These are phyloP conservation scores for Eimeria falciformis DNA, from an alignment of 169 alveolate species.

Conservation along the genomic window DNA sequence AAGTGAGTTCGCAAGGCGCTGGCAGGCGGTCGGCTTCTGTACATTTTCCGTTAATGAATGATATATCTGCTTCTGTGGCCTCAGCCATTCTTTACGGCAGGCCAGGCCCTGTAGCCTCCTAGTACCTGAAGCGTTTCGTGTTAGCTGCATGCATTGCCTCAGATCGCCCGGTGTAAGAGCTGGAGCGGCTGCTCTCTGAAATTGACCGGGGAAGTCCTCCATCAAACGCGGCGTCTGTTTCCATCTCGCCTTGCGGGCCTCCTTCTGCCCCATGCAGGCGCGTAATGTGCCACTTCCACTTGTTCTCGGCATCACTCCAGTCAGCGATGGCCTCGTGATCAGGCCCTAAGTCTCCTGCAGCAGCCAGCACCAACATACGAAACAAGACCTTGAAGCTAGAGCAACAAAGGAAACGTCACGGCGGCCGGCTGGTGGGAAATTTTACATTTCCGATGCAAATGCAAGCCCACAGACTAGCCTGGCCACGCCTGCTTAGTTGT, in stretches of 20 bases:
- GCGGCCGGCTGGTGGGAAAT: too few relatives aligned
- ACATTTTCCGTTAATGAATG: too few relatives aligned
- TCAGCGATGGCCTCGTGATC: slow-evolving; percentile 58
- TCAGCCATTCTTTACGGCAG: too few relatives aligned
- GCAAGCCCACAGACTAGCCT: too few relatives aligned
- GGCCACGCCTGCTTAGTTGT: too few relatives aligned
- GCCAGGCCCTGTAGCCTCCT: background rate
- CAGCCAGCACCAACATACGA: too few relatives aligned
- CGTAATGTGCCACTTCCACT: slow-evolving; percentile 53
- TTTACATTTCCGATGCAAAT: too few relatives aligned
- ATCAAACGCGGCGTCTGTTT: slow-evolving; percentile 16
- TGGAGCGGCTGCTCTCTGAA: slow-evolving; percentile 68
- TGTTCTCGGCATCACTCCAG: slow-evolving; percentile 11
- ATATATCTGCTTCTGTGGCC: too few relatives aligned
- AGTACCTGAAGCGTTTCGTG: slow-evolving; percentile 65
- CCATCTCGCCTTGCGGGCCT: slow-evolving; percentile 22
- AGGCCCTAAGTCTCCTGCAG: slow-evolving; percentile 39
- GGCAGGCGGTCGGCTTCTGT: too few relatives aligned
- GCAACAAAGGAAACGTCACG: too few relatives aligned
- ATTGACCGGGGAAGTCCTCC: slow-evolving; percentile 42
- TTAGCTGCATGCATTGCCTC: slow-evolving; percentile 73
- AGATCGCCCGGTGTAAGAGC: slow-evolving; percentile 65
- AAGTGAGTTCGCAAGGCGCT: too few relatives aligned
- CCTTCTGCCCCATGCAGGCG: slow-evolving; percentile 32
- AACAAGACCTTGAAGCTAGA: too few relatives aligned